Percentiles rank a stretch among this genome's conserved stretches.
Evolutionary conservation across 768 basidiomycete genomes (phyloP).

Genomic region (Scleroderma bovista): DNA sequence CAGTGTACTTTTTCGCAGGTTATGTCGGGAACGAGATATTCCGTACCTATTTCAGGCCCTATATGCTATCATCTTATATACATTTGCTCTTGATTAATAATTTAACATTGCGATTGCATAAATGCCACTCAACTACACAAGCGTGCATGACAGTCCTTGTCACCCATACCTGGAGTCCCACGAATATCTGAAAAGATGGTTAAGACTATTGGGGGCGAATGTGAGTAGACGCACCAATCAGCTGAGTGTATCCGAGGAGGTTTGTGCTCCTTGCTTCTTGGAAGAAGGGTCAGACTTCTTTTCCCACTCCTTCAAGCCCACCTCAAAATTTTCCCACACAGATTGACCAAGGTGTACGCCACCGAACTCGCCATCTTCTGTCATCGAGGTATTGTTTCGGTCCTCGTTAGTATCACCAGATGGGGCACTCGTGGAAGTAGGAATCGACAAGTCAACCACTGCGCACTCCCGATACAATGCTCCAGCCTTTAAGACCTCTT

Average conservation of each 20-base stretch:
- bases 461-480: constrained; percentile 76
- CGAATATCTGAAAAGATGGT: constrained; percentile 2
- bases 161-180: not conserved
- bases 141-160: not conserved
- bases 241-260: constrained; percentile 19
- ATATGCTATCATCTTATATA: constrained; percentile 22
- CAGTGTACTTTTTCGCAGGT: not conserved
- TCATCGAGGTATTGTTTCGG: constrained; percentile 33
- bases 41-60: not conserved
- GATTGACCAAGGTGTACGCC: constrained; percentile 61
- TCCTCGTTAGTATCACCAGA: constrained; percentile 18
- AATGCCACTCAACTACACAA: constrained; percentile 5
- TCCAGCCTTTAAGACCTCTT: constrained; percentile 72
- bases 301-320: constrained; percentile 64
- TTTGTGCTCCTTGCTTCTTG: constrained; percentile 17
- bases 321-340: constrained; percentile 77
- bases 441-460: constrained; percentile 46
- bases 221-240: constrained; percentile 9
- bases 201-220: not conserved
- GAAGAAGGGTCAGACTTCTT: constrained; percentile 17
- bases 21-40: not conserved
- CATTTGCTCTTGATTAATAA: constrained; percentile 17
- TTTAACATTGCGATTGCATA: constrained; percentile 12
- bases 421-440: constrained; percentile 16
- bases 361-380: constrained; percentile 66